A percentile compares a stretch with the other conserved stretches of the same genome.
phyloP scores from a whole-genome alignment of 2,329 filamentous ascomycete genomes.

The Fonsecaea multimorphosa region DNA sequence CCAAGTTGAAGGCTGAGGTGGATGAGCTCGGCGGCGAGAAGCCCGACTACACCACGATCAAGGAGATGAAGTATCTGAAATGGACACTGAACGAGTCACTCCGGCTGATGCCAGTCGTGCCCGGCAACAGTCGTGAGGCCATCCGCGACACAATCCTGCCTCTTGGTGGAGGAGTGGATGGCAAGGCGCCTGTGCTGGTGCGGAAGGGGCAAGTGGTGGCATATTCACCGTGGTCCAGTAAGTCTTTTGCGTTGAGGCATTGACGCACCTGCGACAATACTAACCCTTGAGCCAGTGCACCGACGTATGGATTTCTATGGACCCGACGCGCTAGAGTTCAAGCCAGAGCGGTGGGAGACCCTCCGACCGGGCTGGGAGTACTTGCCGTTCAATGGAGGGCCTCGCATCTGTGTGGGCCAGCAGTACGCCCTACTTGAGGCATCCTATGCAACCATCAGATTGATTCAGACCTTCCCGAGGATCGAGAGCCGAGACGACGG shows the following conservation, averaged over 20 bases:
- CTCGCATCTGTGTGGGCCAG: constrained; percentile 58
- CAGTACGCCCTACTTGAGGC: constrained; percentile 79
- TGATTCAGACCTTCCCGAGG: constrained; percentile 74
- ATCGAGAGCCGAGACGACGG: constrained; percentile 54
- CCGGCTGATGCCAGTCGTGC: constrained; percentile 51
- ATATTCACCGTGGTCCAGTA: constrained; percentile 51
- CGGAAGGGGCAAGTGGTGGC: constrained; percentile 53
- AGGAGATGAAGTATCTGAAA: constrained; percentile 40
- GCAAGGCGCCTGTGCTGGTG: constrained; percentile 55
- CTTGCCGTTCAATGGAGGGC: constrained; percentile 42
- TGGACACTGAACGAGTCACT: constrained; percentile 49
- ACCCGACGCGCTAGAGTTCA: constrained; percentile 43
- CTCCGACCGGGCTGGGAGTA: constrained; percentile 46
- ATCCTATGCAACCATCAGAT: constrained; percentile 70
- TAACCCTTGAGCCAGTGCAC: constrained; percentile 36
- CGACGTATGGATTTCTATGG: constrained; percentile 44
- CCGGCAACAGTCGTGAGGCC: constrained; percentile 49
- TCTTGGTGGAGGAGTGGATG: constrained; percentile 56
- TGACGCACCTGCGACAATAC: neutral
- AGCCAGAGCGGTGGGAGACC: constrained; percentile 48
- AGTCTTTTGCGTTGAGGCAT: neutral
- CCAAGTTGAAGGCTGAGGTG: constrained; percentile 51
- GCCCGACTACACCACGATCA: constrained; percentile 38
- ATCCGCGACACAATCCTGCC: constrained; percentile 54
- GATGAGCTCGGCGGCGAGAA: constrained; percentile 32